Evolutionary conservation across 257 asterid species (phyloP), one percentile per base, ranked within the genome.

Genomic region (Nicotiana knightiana): DNA sequence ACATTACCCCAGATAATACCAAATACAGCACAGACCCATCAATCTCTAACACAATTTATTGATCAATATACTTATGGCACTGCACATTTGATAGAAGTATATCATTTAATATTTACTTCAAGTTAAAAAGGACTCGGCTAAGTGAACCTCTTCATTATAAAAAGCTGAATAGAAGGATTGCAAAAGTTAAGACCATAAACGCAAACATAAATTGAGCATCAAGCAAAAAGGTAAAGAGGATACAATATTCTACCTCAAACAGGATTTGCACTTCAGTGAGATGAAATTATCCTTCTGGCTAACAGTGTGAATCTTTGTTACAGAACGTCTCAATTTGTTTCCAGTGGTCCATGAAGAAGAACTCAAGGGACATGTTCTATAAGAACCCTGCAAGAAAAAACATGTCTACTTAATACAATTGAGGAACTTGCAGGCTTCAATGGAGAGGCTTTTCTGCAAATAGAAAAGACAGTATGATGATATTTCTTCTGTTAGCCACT

Each of bases 231-330:
- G 80, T 48, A 35, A 75, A 75, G 63, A 66, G 76, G 78, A 66
- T 48, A 81, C 12, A 48, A 16, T 55, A 53, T 81, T 53, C 35
- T 66, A 86, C 86, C 86, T 77, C 5, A 77, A 76, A 81, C 82
- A 63, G 76, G 81, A 83, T 81, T 57, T 86, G 88, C 83, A 83
- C 82, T 83, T 83, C 73, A 83, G 66, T 28, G 82, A 83, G 55
- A 59, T 54, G 35, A 86, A 30, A 24, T 81, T 81, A 61, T 59
- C 81, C 46, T 79, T 82, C 30, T 9, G 54, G 30, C 64, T 63
- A 76, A 81, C 55, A 10, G 13, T 30, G 30, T 32, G 71, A 16
- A 67, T 54, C 58, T 81, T 30, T 4, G 76, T 64, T 55, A 68
- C 83, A 65, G 67, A 81, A 58, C 9, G 79, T 28, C 78, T 86